Evolutionary conservation across 768 basidiomycete genomes (phyloP).

Genomic region (Arthromyces matolae): DNA sequence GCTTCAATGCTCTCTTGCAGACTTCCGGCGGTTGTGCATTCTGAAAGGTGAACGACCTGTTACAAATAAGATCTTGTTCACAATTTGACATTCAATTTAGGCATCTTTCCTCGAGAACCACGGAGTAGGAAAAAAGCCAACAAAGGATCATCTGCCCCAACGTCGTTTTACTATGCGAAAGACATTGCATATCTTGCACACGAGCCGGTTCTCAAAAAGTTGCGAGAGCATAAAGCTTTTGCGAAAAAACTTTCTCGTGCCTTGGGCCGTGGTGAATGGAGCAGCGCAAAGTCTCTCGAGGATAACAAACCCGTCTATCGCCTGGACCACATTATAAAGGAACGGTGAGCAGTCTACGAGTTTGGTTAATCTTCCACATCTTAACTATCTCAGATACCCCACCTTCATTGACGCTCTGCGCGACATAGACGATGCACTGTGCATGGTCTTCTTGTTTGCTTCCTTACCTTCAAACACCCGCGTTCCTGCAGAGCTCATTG

Average conservation of each 20-base stretch:
- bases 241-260: slow-evolving; percentile 95
- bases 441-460: slow-evolving; percentile 91
- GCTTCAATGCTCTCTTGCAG: slow-evolving; percentile 92
- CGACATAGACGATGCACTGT: slow-evolving; percentile 96
- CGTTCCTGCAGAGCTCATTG: slow-evolving; percentile 77
- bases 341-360: slow-evolving; percentile 56
- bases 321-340: slow-evolving; percentile 96
- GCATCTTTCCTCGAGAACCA: slow-evolving; percentile 97
- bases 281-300: slow-evolving; percentile 87
- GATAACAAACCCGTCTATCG: slow-evolving; percentile 89
- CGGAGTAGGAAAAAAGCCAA: slow-evolving; percentile 89
- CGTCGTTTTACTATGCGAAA: slow-evolving; percentile 97
- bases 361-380: not conserved
- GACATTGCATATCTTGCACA: slow-evolving; percentile 97
- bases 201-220: slow-evolving; percentile 89
- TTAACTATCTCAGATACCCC: slow-evolving; percentile 66
- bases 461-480: slow-evolving; percentile 84
- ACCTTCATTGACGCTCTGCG: slow-evolving; percentile 94
- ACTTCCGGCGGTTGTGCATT: slow-evolving; percentile 95
- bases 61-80: slow-evolving; percentile 4
- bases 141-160: slow-evolving; percentile 95
- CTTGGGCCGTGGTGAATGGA: slow-evolving; percentile 93
- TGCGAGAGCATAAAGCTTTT: slow-evolving; percentile 97
- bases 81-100: slow-evolving; percentile 36
- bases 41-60: slow-evolving; percentile 73